These are phyloP conservation scores for Tilletia setariae DNA, from an alignment of 1,284 basidiomycete species.

Conservation along the genomic window DNA sequence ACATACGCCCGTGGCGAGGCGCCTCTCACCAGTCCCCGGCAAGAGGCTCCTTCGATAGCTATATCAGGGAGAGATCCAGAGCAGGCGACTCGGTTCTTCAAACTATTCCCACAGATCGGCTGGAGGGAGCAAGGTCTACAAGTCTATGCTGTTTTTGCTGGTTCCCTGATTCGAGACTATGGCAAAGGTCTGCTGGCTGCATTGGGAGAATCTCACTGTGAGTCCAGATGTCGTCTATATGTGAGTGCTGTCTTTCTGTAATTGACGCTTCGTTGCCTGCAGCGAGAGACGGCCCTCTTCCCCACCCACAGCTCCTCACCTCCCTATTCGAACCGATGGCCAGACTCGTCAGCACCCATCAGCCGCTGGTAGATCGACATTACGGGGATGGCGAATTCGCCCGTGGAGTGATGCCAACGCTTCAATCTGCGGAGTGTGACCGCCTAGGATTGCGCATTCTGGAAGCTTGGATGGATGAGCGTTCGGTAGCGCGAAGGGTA, in stretches of 20 bases:
- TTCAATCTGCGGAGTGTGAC: conserved; percentile 78
- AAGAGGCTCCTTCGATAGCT: not conserved
- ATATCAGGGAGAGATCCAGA: conserved; percentile 50
- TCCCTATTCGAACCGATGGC: conserved; percentile 92
- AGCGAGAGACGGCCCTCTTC: not conserved
- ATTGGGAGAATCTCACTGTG: conserved; percentile 20
- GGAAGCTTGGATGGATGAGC: conserved; percentile 76
- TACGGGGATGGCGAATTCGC: conserved; percentile 62
- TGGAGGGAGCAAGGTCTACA: conserved; percentile 78
- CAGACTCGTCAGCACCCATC: conserved; percentile 93
- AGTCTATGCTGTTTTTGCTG: conserved; percentile 87
- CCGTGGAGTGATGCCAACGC: conserved; percentile 63
- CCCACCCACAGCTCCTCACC: conserved; percentile 58
- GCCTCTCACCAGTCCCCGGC: conserved; percentile 20
- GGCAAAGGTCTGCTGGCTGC: conserved; percentile 31
- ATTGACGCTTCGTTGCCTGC: not conserved
- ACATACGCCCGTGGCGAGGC: conserved; percentile 74
- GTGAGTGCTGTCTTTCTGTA: too few species aligned
- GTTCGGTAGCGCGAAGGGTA: conserved; percentile 31
- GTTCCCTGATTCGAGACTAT: conserved; percentile 68
- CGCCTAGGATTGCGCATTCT: conserved; percentile 72
- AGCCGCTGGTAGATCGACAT: conserved; percentile 94
- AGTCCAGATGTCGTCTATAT: too few species aligned
- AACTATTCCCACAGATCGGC: conserved; percentile 89
- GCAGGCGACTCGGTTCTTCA: conserved; percentile 89